Percentiles rank a stretch among this genome's conserved stretches.
Conservation (phyloP, 2,329 filamentous ascomycete species). For the Epichloe glyceriae region DNA sequence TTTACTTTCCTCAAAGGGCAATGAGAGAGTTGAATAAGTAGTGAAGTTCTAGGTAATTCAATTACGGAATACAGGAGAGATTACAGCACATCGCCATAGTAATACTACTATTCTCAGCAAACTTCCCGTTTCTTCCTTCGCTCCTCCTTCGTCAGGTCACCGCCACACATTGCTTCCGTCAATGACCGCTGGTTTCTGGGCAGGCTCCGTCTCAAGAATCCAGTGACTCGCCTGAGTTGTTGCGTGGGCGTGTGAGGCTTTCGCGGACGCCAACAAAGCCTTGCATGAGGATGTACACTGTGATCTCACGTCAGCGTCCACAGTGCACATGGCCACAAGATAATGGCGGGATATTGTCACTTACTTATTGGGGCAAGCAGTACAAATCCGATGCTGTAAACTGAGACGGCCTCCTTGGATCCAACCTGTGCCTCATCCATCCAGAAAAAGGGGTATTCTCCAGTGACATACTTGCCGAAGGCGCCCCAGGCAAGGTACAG, state of each 20-base stretch:
- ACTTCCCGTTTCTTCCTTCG: not conserved
- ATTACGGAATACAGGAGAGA: not conserved
- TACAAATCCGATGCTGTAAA: constrained; percentile 32
- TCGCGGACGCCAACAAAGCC: constrained; percentile 37
- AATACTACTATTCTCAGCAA: not conserved
- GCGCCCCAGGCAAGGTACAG: constrained; percentile 38
- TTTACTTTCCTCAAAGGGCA: not conserved
- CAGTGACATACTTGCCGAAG: constrained; percentile 33
- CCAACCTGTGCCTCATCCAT: constrained; percentile 32
- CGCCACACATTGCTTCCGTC: too few species aligned
- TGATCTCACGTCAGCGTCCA: constrained; percentile 8
- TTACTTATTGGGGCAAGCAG: constrained; percentile 31
- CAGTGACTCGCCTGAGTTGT: constrained; percentile 12
- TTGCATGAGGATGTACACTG: constrained; percentile 36
- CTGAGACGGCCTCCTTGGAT: constrained; percentile 29
- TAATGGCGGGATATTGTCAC: constrained; percentile 10
- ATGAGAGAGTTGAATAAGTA: not conserved
- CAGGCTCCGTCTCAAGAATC: not conserved
- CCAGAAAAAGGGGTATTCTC: constrained; percentile 37
- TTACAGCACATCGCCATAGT: not conserved
- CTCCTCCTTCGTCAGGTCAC: not conserved
- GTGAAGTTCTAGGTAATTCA: constrained; percentile 8
- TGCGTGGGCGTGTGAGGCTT: constrained; percentile 18
- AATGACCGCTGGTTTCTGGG: too few species aligned
- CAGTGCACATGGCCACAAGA: not conserved